Evolutionary conservation across 768 basidiomycete genomes (phyloP).

Genomic region (Agaricus blazei): DNA sequence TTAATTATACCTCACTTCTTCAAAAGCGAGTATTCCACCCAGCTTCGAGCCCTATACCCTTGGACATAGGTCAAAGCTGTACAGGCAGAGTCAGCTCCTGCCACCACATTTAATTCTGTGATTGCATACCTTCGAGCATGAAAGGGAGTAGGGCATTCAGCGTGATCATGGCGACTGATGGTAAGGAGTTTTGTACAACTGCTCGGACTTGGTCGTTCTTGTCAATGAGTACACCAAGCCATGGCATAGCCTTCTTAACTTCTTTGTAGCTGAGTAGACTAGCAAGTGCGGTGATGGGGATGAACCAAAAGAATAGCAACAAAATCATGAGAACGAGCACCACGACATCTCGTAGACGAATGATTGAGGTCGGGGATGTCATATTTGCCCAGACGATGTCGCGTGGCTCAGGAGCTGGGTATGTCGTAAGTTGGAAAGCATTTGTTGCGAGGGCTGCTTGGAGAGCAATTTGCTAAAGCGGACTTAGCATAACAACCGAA

Average conservation of each 20-base stretch:
- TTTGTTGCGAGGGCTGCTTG: constrained; percentile 76
- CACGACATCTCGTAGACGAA: constrained; percentile 63
- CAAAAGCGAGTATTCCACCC: constrained; percentile 89
- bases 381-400: constrained; percentile 96
- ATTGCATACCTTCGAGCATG: constrained; percentile 69
- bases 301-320: constrained; percentile 86
- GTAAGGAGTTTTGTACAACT: constrained; percentile 92
- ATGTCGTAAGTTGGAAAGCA: constrained; percentile 62
- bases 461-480: constrained; percentile 73
- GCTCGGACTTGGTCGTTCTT: constrained; percentile 74
- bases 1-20: constrained; percentile 60
- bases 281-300: constrained; percentile 86
- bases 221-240: constrained; percentile 83
- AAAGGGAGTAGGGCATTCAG: constrained; percentile 89
- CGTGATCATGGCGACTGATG: constrained; percentile 83
- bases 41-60: constrained; percentile 84
- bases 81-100: background rate
- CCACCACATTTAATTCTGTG: background rate
- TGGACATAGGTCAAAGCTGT: constrained; percentile 80
- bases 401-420: constrained; percentile 86
- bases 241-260: constrained; percentile 86
- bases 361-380: constrained; percentile 51
- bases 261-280: constrained; percentile 88
- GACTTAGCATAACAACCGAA: background rate
- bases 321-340: constrained; percentile 66